Percentiles rank a stretch among this genome's conserved stretches.
Conservation (phyloP, 257 asterid species). For the Solanum raphanifolium region DNA sequence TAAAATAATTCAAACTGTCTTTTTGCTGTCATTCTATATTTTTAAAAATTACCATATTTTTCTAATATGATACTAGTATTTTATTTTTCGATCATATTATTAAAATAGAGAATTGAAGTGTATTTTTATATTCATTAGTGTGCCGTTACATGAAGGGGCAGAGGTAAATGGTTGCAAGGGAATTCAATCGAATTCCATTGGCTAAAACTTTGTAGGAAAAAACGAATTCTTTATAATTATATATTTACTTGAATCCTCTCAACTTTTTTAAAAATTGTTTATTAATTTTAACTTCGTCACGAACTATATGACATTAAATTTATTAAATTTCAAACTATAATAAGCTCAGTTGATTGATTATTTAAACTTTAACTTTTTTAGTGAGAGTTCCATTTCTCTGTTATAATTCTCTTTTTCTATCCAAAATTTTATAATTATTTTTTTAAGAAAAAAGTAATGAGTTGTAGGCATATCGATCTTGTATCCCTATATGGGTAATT, state of each 20-base stretch:
- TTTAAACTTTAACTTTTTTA: too few species aligned
- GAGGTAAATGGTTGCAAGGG: neutral
- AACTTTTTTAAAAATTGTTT: too few species aligned
- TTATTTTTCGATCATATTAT: neutral
- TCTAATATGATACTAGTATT: neutral
- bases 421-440: too few species aligned
- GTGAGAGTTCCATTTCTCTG: too few species aligned
- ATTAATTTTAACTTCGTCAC: too few species aligned
- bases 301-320: too few species aligned
- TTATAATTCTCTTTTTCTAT: neutral
- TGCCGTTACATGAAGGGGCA: neutral
- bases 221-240: too few species aligned
- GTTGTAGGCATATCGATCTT: neutral
- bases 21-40: neutral
- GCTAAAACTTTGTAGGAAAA: neutral
- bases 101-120: neutral
- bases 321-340: too few species aligned
- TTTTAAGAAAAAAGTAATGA: neutral
- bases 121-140: neutral
- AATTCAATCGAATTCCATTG: neutral
- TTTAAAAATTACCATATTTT: neutral
- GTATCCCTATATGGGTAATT: neutral
- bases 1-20: neutral
- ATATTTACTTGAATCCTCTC: too few species aligned
- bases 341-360: too few species aligned